Conservation (phyloP, 345 rosid species). For the Rhodomyrtus tomentosa region DNA sequence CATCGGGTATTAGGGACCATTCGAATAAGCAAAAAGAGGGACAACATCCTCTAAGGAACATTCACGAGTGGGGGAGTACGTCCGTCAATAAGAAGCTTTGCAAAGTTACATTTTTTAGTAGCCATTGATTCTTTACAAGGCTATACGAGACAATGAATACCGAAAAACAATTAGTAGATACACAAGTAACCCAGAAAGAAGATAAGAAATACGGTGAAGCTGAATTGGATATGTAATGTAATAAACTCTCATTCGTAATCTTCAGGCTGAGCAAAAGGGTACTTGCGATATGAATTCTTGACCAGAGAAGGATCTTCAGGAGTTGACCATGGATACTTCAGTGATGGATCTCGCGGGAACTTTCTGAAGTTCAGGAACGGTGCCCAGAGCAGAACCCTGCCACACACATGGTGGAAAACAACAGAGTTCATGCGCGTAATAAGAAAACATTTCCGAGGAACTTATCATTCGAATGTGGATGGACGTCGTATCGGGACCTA, state of each 20-base stretch:
- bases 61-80: neutral
- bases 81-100: neutral
- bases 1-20: neutral
- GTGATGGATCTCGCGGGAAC: slow-evolving; percentile 71
- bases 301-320: slow-evolving; percentile 58
- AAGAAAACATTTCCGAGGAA: neutral
- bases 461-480: neutral
- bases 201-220: neutral
- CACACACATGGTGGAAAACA: neutral
- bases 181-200: neutral
- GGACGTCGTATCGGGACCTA: neutral
- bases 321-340: slow-evolving; percentile 74
- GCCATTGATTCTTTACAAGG: neutral
- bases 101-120: neutral
- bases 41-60: neutral
- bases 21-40: neutral
- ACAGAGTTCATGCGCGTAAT: neutral
- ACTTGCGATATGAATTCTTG: slow-evolving; percentile 39
- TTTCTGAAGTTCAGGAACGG: slow-evolving; percentile 90
- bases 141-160: neutral
- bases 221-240: neutral
- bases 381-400: slow-evolving; percentile 75
- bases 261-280: slow-evolving; percentile 73
- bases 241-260: slow-evolving; percentile 34
- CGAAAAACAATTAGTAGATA: neutral